Evolutionary conservation across 2,329 filamentous ascomycete species (phyloP).

Genomic region (Phoma sp.): DNA sequence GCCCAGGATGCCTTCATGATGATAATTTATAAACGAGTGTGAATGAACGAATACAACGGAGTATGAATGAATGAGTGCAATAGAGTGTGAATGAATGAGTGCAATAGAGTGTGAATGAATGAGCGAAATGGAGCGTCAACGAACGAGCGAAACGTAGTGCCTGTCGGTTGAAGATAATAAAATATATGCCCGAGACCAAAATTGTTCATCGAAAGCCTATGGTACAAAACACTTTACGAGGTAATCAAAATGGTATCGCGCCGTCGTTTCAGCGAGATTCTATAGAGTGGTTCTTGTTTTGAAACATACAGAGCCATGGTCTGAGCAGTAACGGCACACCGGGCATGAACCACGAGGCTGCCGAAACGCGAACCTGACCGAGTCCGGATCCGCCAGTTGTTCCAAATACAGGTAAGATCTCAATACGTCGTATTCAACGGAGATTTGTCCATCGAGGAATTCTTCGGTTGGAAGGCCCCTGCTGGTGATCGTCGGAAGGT

Average conservation of each 20-base stretch:
- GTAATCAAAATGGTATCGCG: background rate
- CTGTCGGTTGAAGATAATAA: too few relatives aligned
- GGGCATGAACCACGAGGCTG: background rate
- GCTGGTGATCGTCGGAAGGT: background rate
- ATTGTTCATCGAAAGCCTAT: background rate
- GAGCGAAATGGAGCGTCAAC: background rate
- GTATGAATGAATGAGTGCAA: too few relatives aligned
- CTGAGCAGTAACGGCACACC: background rate
- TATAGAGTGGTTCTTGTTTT: background rate
- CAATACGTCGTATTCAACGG: background rate
- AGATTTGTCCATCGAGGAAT: background rate
- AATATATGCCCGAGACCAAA: too few relatives aligned
- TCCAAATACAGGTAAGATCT: too few relatives aligned
- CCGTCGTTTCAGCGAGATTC: slow-evolving; percentile 2
- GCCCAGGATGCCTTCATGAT: slow-evolving; percentile 19
- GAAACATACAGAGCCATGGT: background rate
- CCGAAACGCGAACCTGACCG: background rate
- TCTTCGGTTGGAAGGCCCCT: background rate
- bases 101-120: background rate
- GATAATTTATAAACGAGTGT: background rate
- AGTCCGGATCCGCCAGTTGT: too few relatives aligned
- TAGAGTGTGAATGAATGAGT: too few relatives aligned
- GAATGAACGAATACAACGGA: background rate
- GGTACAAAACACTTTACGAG: background rate
- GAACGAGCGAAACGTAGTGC: too few relatives aligned